These are phyloP conservation scores for Wickerhamiella shivajii DNA, from an alignment of 805 yeast genomes.

Conservation along the genomic window DNA sequence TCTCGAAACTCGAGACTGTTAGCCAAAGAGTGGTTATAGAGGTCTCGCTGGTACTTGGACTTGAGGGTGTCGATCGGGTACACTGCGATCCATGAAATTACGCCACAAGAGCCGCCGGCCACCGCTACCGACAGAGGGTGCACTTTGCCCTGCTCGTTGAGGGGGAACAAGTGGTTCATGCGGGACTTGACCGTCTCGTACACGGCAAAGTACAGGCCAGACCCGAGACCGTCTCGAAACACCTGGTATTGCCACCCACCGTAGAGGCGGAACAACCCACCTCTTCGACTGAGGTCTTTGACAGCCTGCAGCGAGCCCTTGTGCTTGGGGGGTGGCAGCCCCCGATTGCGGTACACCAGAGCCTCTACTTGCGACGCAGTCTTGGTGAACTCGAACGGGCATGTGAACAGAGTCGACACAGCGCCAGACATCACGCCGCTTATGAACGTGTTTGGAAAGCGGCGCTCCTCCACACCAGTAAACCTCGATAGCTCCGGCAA, in stretches of 20 bases:
- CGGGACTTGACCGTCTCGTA: conserved; percentile 58
- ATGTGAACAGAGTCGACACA: conserved; percentile 35
- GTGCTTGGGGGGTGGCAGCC: conserved; percentile 15
- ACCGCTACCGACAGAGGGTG: conserved; percentile 37
- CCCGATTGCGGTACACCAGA: conserved; percentile 24
- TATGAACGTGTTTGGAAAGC: conserved; percentile 16
- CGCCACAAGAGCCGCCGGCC: conserved; percentile 73
- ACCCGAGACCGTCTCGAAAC: conserved; percentile 51
- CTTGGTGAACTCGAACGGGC: conserved; percentile 79
- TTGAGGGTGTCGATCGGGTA: conserved; percentile 76
- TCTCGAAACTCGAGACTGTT: conserved; percentile 31
- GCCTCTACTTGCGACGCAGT: conserved; percentile 58
- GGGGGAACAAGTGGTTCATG: conserved; percentile 22
- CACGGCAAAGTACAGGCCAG: conserved; percentile 58
- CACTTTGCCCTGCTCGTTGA: conserved; percentile 19
- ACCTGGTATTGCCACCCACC: conserved; percentile 61
- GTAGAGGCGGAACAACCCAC: conserved; percentile 53
- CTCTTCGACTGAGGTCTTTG: conserved; percentile 37
- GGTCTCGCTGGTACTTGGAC: conserved; percentile 58
- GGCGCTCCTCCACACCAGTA: conserved; percentile 7
- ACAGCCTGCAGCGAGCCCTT: conserved; percentile 32
- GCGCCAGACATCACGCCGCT: conserved; percentile 61
- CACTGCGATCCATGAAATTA: conserved; percentile 56
- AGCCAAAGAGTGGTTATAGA: conserved; percentile 50
- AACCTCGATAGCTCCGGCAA: conserved; percentile 12